Conservation (phyloP, 306 rosid species). For the Casuarina cunninghamiana region DNA sequence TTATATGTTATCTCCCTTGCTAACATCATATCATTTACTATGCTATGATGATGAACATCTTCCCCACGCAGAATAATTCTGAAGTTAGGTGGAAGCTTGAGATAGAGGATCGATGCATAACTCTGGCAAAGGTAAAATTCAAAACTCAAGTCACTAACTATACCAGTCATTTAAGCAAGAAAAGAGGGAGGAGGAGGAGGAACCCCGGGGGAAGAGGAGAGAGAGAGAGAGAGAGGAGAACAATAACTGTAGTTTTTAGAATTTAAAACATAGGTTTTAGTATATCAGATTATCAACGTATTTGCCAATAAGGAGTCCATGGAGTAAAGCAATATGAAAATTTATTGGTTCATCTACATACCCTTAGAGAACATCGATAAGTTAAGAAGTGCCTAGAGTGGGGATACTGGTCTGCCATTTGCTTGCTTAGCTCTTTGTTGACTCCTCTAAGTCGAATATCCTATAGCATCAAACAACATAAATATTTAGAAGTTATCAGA, state of each 20-base stretch:
- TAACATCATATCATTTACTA: conserved; percentile 15
- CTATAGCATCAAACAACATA: not conserved
- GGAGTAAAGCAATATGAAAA: not conserved
- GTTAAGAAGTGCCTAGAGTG: conserved; percentile 17
- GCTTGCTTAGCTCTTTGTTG: conserved; percentile 6
- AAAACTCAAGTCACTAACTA: not conserved
- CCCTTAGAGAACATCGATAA: conserved; percentile 18
- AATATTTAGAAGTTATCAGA: not conserved
- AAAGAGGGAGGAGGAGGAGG: not conserved
- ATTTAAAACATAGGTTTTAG: not conserved
- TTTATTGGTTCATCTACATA: not conserved
- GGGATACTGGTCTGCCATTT: conserved; percentile 1
- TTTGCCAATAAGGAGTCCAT: not conserved
- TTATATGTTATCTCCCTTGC: not conserved
- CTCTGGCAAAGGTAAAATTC: conserved; percentile 3
- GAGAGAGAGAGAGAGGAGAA: not conserved
- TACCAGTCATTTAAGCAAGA: not conserved
- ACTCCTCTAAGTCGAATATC: conserved; percentile 19
- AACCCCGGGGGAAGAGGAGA: too few relatives aligned
- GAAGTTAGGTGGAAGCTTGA: not conserved
- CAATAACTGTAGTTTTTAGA: not conserved
- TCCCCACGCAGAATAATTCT: conserved; percentile 15
- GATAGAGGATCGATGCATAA: conserved; percentile 23
- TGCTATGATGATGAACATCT: conserved; percentile 6
- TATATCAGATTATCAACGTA: not conserved